Evolutionary conservation across 2,329 filamentous ascomycete genomes (phyloP), one percentile per base, ranked within the genome.

Genomic region (Ceratocystis lukuohia): DNA sequence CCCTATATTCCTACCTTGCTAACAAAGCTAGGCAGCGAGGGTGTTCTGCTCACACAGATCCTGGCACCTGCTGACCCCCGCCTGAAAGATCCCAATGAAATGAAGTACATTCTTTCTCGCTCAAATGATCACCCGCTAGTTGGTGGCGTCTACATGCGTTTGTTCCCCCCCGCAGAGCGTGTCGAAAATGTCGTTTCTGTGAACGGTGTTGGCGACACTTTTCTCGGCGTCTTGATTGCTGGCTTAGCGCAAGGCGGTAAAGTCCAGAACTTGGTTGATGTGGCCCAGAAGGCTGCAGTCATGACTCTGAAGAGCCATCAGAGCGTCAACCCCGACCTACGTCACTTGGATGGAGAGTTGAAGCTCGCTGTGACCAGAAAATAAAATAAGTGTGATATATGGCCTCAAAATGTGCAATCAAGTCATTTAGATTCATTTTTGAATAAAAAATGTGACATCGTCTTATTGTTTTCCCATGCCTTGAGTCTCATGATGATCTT

Each of bases 151-250:
- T 96, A 96, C 72, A 91, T 96, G 86, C 74, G 83, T 44, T 70
- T 84, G 22, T 89, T 90, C 73, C 84, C 88, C 0, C 79, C 88
- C 0, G 83, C 82, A 0, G 85, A 88, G 73, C 76, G 78, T 17
- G 80, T 96, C 0, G 65, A 68, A 22, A 48, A 64, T 1, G 80
- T 96, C 1, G 85, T 93, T 1, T 96, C 91, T 61, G 93, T 97
- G 8, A 97, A 97, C 74, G 94, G 93, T 0, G 91, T 91, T 1
- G 94, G 94, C 0, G 94, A 99, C 75, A 96, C 94, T 0, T 92
- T 97, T 74, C 79, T 95, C 7, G 94, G 93, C 0, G 88, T 91
- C 15, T 71, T 96, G 66, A 78, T 96, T n/a, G 88, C 91, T 1
- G 90, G 89, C 0, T 74, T 97, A 70, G 85, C 86, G 0, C 82